Evolutionary conservation across 331 rosid genomes (phyloP).

Genomic region (Ulmus americana): DNA sequence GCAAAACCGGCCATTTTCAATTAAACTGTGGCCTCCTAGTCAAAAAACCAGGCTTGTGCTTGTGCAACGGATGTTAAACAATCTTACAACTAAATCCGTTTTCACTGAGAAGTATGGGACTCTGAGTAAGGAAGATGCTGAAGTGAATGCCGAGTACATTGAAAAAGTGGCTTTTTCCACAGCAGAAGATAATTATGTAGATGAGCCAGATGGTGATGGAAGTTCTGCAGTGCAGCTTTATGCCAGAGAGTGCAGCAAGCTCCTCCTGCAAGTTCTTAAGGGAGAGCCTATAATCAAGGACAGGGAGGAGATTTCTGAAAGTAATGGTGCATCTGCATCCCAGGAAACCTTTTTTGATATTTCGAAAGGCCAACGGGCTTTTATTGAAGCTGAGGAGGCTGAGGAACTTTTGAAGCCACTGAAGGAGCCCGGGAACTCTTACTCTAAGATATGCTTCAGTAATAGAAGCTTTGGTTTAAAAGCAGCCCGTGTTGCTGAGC

Average conservation of each 20-base stretch:
- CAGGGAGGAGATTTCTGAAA: constrained; percentile 30
- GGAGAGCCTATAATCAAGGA: constrained; percentile 41
- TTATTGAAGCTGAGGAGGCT: constrained; percentile 80
- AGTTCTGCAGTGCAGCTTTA: constrained; percentile 94
- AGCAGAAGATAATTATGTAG: constrained; percentile 58
- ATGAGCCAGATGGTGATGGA: constrained; percentile 94
- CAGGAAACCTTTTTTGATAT: constrained; percentile 57
- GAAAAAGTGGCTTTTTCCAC: constrained; percentile 70
- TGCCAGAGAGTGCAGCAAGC: constrained; percentile 87
- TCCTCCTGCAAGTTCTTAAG: constrained; percentile 75
- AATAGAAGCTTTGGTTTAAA: constrained; percentile 79
- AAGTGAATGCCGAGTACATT: constrained; percentile 65
- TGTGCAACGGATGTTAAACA: constrained; percentile 69
- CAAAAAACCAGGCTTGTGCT: constrained; percentile 71
- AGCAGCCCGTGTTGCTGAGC: constrained; percentile 69
- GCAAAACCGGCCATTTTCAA: constrained; percentile 54
- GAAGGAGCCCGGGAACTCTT: constrained; percentile 56
- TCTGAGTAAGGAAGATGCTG: constrained; percentile 69
- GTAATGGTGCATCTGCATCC: constrained; percentile 26
- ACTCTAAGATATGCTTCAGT: constrained; percentile 89
- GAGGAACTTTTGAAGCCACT: constrained; percentile 61
- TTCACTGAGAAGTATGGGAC: constrained; percentile 79
- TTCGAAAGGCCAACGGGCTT: constrained; percentile 64
- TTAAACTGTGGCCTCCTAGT: constrained; percentile 93
- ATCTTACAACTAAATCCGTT: constrained; percentile 60